Conservation (phyloP, 1,139 yeast species). For the Saccharomyces hybrid region DNA sequence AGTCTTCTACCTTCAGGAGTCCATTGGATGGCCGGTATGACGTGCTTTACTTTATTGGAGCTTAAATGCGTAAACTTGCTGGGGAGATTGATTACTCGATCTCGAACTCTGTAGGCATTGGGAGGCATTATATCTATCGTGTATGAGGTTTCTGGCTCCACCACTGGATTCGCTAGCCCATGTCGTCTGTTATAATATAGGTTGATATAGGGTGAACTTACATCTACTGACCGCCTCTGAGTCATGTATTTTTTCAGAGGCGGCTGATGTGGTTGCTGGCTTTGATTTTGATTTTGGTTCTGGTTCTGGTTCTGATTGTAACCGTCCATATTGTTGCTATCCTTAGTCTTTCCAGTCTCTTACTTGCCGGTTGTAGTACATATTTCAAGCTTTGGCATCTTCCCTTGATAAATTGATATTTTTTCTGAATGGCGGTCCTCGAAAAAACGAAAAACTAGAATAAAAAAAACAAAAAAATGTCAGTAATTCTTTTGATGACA, state of each 20-base stretch:
- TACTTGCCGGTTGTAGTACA: background rate
- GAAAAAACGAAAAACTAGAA: background rate
- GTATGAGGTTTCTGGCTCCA: conserved; percentile 74
- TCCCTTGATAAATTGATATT: background rate
- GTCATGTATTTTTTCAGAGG: conserved; percentile 39
- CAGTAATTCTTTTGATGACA: background rate
- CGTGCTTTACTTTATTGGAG: conserved; percentile 85
- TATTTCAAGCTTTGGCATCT: background rate
- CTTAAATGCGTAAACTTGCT: conserved; percentile 86
- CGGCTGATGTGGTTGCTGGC: conserved; percentile 1
- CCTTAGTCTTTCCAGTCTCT: background rate
- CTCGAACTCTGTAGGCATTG: conserved; percentile 45
- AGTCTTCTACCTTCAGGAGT: conserved; percentile 93
- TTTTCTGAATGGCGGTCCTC: background rate
- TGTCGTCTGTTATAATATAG: conserved; percentile 56
- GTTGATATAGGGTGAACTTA: conserved; percentile 75
- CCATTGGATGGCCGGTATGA: conserved; percentile 87
- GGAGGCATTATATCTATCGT: conserved; percentile 70
- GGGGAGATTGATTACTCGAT: conserved; percentile 51
- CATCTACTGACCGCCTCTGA: conserved; percentile 79
- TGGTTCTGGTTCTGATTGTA: background rate
- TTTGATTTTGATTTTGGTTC: background rate
- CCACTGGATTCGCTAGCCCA: conserved; percentile 49
- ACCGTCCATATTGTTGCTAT: background rate
- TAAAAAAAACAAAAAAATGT: background rate